phyloP scores from a whole-genome alignment of 345 rosid genomes.

The Sisymbrium altissimum region DNA sequence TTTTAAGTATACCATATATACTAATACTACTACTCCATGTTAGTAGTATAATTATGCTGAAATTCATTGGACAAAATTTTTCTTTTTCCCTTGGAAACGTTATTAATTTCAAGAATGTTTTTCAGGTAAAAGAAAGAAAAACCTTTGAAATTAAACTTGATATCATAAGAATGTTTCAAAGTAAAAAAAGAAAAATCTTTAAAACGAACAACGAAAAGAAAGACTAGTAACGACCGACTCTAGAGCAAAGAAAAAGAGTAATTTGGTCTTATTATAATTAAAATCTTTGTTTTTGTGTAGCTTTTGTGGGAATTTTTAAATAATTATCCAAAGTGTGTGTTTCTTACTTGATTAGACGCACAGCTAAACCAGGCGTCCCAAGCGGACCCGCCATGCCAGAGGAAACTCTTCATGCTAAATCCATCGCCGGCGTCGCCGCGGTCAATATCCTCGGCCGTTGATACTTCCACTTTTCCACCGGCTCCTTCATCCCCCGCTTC shows the following conservation, averaged over 20 bases:
- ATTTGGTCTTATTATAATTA: slow-evolving; percentile 43
- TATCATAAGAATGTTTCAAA: no score
- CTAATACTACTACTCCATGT: not conserved
- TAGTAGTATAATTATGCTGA: not conserved
- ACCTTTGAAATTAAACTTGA: no score
- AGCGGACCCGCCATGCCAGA: slow-evolving; percentile 97
- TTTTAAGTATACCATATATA: not conserved
- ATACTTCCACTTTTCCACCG: slow-evolving; percentile 30
- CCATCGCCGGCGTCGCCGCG: slow-evolving; percentile 17
- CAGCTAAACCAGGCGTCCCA: slow-evolving; percentile 99
- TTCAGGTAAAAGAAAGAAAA: no score
- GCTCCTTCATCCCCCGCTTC: slow-evolving; percentile 37
- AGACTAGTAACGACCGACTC: not conserved
- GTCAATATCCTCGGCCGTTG: slow-evolving; percentile 28
- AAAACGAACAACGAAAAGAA: not conserved
- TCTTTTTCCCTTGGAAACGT: not conserved
- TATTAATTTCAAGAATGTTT: slow-evolving; percentile 6
- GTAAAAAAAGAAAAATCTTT: no score
- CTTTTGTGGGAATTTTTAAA: not conserved
- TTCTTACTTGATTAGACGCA: slow-evolving; percentile 82
- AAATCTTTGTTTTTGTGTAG: not conserved
- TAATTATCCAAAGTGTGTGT: not conserved
- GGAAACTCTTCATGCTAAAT: slow-evolving; percentile 56
- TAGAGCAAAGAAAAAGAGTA: not conserved
- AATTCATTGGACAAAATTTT: not conserved